Evolutionary conservation across 768 basidiomycete genomes (phyloP).

Genomic region (Russula griseocarnosa): DNA sequence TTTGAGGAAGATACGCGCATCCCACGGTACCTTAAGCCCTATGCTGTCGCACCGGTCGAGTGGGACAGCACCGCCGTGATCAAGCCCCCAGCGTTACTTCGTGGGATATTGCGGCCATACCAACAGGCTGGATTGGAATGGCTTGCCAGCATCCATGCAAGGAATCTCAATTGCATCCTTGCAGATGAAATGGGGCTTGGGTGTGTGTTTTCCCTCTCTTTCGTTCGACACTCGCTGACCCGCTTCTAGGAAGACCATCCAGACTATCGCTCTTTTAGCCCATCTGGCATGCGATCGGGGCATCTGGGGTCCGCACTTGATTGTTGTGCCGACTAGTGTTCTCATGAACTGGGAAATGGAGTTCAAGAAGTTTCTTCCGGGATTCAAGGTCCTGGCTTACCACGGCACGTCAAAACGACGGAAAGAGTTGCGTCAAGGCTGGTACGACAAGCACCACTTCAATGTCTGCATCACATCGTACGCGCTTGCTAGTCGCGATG

Average conservation of each 20-base stretch:
- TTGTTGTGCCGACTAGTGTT: conserved; percentile 91
- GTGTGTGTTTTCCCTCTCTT: conserved; percentile 43
- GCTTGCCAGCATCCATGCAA: conserved; percentile 82
- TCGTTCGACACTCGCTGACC: conserved; percentile 9
- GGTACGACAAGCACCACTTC: conserved; percentile 85
- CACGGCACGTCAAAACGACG: conserved; percentile 87
- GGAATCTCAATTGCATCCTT: conserved; percentile 76
- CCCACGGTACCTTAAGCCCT: conserved; percentile 54
- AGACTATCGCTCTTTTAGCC: conserved; percentile 91
- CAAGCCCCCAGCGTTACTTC: conserved; percentile 67
- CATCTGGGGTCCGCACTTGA: conserved; percentile 90
- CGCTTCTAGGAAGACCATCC: conserved; percentile 78
- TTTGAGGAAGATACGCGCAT: conserved; percentile 41
- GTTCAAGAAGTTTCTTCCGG: conserved; percentile 92
- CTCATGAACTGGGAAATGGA: conserved; percentile 96
- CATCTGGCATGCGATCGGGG: conserved; percentile 88
- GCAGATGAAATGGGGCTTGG: conserved; percentile 96
- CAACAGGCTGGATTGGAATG: conserved; percentile 93
- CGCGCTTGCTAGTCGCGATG: conserved; percentile 85
- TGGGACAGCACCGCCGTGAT: conserved; percentile 60
- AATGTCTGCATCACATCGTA: conserved; percentile 96
- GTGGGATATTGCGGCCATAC: conserved; percentile 86
- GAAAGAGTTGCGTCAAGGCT: conserved; percentile 84
- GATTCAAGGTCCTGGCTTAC: conserved; percentile 82
- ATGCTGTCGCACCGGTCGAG: conserved; percentile 65